These are phyloP conservation scores for Adansonia gregorii DNA, from an alignment of 441 rosid species.

Conservation along the genomic window DNA sequence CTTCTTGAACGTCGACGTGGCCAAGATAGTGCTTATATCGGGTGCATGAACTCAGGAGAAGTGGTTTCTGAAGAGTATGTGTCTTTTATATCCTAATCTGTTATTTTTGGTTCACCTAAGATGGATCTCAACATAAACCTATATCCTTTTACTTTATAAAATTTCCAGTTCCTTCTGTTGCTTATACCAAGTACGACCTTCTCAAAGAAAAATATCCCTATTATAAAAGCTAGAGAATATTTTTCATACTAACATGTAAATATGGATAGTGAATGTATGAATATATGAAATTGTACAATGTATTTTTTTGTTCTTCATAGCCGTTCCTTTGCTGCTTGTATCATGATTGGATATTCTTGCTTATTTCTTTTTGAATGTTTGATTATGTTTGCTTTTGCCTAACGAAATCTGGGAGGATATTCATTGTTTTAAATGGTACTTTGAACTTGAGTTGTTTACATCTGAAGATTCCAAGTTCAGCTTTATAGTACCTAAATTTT, in stretches of 20 bases:
- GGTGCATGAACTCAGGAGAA: conserved; percentile 98
- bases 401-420: neutral
- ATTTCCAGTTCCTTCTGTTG: neutral
- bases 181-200: neutral
- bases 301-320: neutral
- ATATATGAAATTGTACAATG: neutral
- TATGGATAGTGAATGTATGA: neutral
- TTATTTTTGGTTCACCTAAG: neutral
- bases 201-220: neutral
- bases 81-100: conserved; percentile 26
- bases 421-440: neutral
- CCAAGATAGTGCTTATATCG: conserved; percentile 82
- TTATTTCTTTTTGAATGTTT: conserved; percentile 2
- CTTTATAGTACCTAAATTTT: conserved; percentile 18
- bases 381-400: neutral
- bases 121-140: neutral
- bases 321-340: neutral
- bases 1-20: conserved; percentile 70
- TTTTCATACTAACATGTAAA: too few relatives aligned
- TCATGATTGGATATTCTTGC: neutral
- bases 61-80: conserved; percentile 75
- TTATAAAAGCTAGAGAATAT: neutral
- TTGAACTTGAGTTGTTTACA: conserved; percentile 8
- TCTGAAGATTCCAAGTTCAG: conserved; percentile 15
- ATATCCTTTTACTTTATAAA: neutral